A percentile compares a stretch with the other conserved stretches of the same genome.
Conservation (phyloP, 148 eudicot species). For the Vaccinium vitisidaea region DNA sequence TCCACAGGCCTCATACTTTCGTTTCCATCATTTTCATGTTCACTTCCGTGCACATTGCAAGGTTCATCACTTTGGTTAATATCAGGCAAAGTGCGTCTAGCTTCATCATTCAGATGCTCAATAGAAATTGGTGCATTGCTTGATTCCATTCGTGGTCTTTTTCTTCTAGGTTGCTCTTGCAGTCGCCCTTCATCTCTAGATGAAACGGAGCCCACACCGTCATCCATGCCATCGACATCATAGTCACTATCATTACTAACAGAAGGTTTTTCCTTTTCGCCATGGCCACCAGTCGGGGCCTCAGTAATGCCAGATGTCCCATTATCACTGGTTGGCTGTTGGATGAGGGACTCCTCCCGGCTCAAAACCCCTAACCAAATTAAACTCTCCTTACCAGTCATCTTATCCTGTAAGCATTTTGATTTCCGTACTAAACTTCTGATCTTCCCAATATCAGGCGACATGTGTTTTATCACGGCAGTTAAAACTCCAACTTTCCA, state of each 20-base stretch:
- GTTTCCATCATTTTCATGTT: constrained; percentile 32
- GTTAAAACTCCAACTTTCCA: constrained; percentile 91
- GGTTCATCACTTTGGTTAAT: constrained; percentile 34
- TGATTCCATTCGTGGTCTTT: constrained; percentile 38
- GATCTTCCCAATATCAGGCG: constrained; percentile 79
- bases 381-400: constrained; percentile 87
- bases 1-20: constrained; percentile 33
- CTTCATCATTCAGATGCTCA: constrained; percentile 36
- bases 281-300: constrained; percentile 36
- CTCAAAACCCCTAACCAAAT: constrained; percentile 78
- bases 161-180: constrained; percentile 36
- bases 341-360: constrained; percentile 53
- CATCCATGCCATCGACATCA: constrained; percentile 71
- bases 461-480: constrained; percentile 84
- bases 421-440: constrained; percentile 68
- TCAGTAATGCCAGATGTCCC: constrained; percentile 59
- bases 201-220: constrained; percentile 54
- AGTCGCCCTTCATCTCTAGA: constrained; percentile 38
- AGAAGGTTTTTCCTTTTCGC: constrained; percentile 52
- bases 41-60: constrained; percentile 23
- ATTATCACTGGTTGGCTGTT: constrained; percentile 66
- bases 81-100: constrained; percentile 29
- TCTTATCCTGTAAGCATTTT: constrained; percentile 84
- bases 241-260: constrained; percentile 71
- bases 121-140: constrained; percentile 28